These are phyloP conservation scores for Colletotrichum brevisporum DNA, from an alignment of 2,329 filamentous ascomycete genomes.

Conservation along the genomic window DNA sequence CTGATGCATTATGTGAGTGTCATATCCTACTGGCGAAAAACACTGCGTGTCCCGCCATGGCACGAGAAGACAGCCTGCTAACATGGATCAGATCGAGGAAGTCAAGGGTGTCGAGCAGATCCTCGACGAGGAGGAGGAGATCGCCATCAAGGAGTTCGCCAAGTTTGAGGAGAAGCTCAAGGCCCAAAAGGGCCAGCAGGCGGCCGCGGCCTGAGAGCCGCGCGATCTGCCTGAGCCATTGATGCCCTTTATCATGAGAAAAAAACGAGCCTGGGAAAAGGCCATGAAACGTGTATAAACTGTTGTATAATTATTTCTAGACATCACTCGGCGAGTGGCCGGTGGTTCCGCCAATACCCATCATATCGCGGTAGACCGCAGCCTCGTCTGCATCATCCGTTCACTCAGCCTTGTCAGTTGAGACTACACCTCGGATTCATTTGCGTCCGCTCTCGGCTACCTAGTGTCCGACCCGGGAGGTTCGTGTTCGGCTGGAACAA, in stretches of 20 bases:
- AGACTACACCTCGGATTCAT: neutral
- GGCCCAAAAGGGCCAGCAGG: conserved; percentile 62
- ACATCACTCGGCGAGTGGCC: conserved; percentile 4
- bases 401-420: conserved; percentile 3
- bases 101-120: conserved; percentile 94
- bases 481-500: conserved; percentile 22
- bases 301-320: conserved; percentile 28
- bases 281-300: conserved; percentile 21
- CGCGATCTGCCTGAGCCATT: neutral
- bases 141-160: conserved; percentile 88
- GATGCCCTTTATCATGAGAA: neutral
- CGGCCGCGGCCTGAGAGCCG: conserved; percentile 25
- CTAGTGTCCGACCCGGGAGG: neutral
- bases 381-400: conserved; percentile 2
- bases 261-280: conserved; percentile 3
- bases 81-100: conserved; percentile 84
- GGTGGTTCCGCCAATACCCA: conserved; percentile 34
- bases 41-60: neutral
- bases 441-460: neutral
- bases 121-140: conserved; percentile 91
- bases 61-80: conserved; percentile 42
- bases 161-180: conserved; percentile 91
- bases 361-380: conserved; percentile 9
- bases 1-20: conserved; percentile 90
- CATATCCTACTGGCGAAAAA: neutral